Conservation (phyloP, 768 basidiomycete genomes). For the Mycena kentingensis region DNA sequence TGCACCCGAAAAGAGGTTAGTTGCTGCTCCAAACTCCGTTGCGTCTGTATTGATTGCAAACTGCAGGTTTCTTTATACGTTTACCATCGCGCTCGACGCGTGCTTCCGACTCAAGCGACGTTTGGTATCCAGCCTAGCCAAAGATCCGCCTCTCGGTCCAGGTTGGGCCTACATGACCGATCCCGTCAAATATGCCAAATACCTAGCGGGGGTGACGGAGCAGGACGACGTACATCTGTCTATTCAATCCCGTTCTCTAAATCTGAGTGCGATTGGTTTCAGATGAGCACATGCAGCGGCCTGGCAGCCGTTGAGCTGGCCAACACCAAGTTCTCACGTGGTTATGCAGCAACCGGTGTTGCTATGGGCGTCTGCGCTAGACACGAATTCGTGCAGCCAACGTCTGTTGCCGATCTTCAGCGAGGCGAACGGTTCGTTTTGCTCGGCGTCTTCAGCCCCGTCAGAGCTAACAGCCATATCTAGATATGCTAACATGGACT, state of each 20-base stretch:
- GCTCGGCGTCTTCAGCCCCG: too few species aligned
- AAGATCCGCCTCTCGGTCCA: conserved; percentile 26
- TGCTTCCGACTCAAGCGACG: conserved; percentile 31
- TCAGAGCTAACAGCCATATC: background rate
- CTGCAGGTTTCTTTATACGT: conserved; percentile 27
- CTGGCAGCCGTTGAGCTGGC: conserved; percentile 11
- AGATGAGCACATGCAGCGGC: too few species aligned
- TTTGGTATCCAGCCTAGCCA: conserved; percentile 8
- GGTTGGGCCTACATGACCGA: conserved; percentile 32
- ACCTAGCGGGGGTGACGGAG: conserved; percentile 11
- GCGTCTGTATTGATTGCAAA: background rate
- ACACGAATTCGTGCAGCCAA: conserved; percentile 25
- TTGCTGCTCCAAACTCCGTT: background rate
- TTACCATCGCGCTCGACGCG: conserved; percentile 31
- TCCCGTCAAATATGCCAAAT: conserved; percentile 19
- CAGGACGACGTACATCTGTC: conserved; percentile 24
- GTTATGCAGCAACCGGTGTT: background rate
- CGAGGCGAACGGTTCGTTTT: conserved; percentile 26
- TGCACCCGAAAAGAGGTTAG: conserved; percentile 1
- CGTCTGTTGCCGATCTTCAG: conserved; percentile 28
- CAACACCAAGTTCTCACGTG: background rate
- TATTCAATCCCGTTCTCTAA: background rate
- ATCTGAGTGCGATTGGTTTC: conserved; percentile 13
- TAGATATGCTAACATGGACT: conserved; percentile 18
- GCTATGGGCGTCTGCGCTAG: conserved; percentile 21